phyloP scores from a whole-genome alignment of 441 rosid genomes.

The Populus tomentosa region DNA sequence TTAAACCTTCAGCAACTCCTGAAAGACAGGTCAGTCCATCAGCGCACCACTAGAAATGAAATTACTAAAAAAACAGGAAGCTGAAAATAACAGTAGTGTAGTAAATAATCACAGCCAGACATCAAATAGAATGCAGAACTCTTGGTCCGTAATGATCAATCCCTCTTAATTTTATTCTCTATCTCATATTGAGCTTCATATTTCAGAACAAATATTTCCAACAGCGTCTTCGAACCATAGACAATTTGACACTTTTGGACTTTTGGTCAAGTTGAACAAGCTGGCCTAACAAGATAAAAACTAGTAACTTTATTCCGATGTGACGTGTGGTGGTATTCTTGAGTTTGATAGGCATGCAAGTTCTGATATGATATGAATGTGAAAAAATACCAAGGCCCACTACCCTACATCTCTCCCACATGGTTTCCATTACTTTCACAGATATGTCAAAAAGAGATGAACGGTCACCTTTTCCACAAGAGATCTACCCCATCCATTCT shows the following conservation, averaged over 20 bases:
- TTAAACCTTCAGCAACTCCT: slow-evolving; percentile 55
- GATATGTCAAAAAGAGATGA: background rate
- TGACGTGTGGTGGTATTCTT: background rate
- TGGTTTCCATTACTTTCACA: background rate
- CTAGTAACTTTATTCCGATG: background rate
- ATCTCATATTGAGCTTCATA: background rate
- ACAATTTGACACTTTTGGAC: background rate
- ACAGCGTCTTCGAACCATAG: background rate
- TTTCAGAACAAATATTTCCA: background rate
- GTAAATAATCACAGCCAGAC: background rate
- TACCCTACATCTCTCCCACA: background rate
- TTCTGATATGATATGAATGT: background rate
- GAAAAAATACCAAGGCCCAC: background rate
- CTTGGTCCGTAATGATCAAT: background rate
- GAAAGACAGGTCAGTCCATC: slow-evolving; percentile 19
- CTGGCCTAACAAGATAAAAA: background rate
- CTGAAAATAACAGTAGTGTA: background rate
- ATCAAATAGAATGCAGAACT: background rate
- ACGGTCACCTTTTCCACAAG: background rate
- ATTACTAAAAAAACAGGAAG: background rate
- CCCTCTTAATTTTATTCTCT: background rate
- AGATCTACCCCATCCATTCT: background rate
- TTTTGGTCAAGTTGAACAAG: background rate
- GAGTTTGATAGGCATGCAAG: background rate
- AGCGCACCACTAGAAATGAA: background rate